Base-by-base conservation (phyloP, 1,284 basidiomycete genomes). In the Blastosporella zonata region DNA sequence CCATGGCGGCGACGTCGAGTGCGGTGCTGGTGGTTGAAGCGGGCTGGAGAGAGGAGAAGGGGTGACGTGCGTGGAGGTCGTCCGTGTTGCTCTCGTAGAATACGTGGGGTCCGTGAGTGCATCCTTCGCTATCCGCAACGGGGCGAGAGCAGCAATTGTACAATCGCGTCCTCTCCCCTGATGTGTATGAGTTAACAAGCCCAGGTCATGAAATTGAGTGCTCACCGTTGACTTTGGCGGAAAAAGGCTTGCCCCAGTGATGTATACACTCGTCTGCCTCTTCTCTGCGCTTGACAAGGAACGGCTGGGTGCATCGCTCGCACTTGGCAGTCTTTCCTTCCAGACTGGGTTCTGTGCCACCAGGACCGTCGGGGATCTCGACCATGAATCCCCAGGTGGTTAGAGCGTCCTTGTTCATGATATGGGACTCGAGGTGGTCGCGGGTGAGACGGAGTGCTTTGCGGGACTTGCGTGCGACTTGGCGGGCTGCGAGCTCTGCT, bases 201-300 rank as follows among this genome's bases (percentile, higher is more conserved):
- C n/a, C 38, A 8, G 62, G 33, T 57, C 34, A 52, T 22, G 15
- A 39, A 59, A 57, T 44, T 36, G 51, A 20, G 10, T n/a, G 23
- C 73, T 45, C 60, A 82, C 92, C 88, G 54, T 82, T 78, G 43
- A 78, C 71, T 37, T 72, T 77, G 41, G 69, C 74, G 20, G 70
- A 72, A 58, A 76, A 77, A n/a, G 78, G 72, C 64, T 77, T 84
- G 0, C 93, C 93, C 84, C 89, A 93, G 63, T 97, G 94, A 62
- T 81, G 86, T 0, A 75, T 67, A 64, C 94, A 97, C 54, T 86
- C 77, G 1, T 82, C 78, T 12, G 75, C 73, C 35, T 79, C 70
- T 21, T 78, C 78, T 47, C 71, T 70, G 34, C 73, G 70, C 55
- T 79, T 82, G 28, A 93, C 88, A 47, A 77, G 66, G 59, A 87